Percentiles rank a stretch among this genome's conserved stretches.
Evolutionary conservation across 768 basidiomycete species (phyloP).

Genomic region (Trametes punicea): DNA sequence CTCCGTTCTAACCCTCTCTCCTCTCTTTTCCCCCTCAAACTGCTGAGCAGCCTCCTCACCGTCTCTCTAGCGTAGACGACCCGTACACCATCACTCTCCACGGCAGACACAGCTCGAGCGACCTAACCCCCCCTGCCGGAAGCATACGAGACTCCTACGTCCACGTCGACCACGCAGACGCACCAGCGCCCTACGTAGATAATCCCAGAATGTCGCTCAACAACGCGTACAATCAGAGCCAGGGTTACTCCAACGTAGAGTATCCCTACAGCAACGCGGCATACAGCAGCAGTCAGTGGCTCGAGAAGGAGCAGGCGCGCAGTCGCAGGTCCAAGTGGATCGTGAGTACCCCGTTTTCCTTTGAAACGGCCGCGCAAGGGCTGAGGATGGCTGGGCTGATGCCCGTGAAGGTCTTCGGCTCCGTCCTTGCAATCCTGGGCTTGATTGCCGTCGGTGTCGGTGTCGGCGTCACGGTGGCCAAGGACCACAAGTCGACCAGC

Average conservation of each 20-base stretch:
- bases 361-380: neutral
- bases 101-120: slow-evolving; percentile 22
- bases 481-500: slow-evolving; percentile 42
- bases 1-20: neutral
- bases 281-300: slow-evolving; percentile 38
- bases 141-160: slow-evolving; percentile 22
- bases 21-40: slow-evolving; percentile 11
- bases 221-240: slow-evolving; percentile 15
- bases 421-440: slow-evolving; percentile 42
- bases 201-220: slow-evolving; percentile 23
- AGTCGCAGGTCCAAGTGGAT: slow-evolving; percentile 46
- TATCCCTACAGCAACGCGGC: slow-evolving; percentile 23
- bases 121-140: neutral
- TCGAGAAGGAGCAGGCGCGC: slow-evolving; percentile 34
- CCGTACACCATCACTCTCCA: slow-evolving; percentile 31
- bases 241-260: slow-evolving; percentile 34
- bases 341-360: slow-evolving; percentile 37
- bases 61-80: slow-evolving; percentile 36
- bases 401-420: slow-evolving; percentile 50
- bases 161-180: slow-evolving; percentile 21
- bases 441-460: slow-evolving; percentile 57
- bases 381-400: neutral
- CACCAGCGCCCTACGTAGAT: slow-evolving; percentile 4
- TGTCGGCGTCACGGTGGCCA: slow-evolving; percentile 64
- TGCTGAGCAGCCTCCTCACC: slow-evolving; percentile 34